Conservation (phyloP, 106 monocot genomes). For the Allium cepa region DNA sequence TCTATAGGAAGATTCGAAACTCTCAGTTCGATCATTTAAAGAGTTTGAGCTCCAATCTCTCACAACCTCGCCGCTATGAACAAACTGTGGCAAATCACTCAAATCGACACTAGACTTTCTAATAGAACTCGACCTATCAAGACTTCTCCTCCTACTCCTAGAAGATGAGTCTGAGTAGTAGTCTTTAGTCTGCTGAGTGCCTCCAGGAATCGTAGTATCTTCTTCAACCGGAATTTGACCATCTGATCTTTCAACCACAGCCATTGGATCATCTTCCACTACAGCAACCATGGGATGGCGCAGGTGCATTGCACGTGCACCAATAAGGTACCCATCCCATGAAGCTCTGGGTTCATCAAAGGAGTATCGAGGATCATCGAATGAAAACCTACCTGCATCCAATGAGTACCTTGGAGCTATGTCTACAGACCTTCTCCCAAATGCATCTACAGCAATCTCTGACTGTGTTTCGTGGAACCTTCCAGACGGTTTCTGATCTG, state of each 20-base stretch:
- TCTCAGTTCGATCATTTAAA: constrained; percentile 42
- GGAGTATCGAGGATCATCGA: constrained; percentile 55
- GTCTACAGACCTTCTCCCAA: constrained; percentile 67
- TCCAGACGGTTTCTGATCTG: not conserved
- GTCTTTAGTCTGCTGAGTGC: constrained; percentile 58
- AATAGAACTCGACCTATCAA: constrained; percentile 59
- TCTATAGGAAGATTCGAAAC: constrained; percentile 49
- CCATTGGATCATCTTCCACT: constrained; percentile 40
- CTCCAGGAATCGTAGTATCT: constrained; percentile 49
- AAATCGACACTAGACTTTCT: constrained; percentile 24
- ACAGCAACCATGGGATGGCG: constrained; percentile 74
- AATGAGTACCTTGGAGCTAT: constrained; percentile 77
- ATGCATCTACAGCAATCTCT: constrained; percentile 22
- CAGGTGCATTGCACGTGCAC: constrained; percentile 20
- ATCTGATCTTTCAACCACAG: constrained; percentile 58
- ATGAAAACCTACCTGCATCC: constrained; percentile 54
- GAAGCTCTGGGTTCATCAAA: constrained; percentile 79
- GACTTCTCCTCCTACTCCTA: constrained; percentile 54
- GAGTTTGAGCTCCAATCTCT: constrained; percentile 41
- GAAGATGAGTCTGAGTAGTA: constrained; percentile 65
- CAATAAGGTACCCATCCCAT: constrained; percentile 71
- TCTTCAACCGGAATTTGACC: constrained; percentile 88
- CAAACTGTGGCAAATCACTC: constrained; percentile 23
- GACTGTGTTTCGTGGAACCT: constrained; percentile 40
- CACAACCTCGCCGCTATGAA: constrained; percentile 42